phyloP scores from a whole-genome alignment of 768 basidiomycete species.

The Mycena polygramma region DNA sequence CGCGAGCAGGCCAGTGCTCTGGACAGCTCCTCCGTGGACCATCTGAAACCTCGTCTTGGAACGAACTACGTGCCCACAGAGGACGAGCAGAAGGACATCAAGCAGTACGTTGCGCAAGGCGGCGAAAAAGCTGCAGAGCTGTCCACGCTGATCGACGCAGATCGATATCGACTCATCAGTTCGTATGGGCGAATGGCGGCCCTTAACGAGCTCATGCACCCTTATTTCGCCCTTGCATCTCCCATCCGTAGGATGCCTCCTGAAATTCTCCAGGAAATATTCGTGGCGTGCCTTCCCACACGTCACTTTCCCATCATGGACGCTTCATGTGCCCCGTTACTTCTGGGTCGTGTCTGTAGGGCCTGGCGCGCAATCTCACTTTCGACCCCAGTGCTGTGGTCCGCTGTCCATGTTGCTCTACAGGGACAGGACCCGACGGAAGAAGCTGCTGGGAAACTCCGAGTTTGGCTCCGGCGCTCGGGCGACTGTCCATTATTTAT shows the following conservation, averaged over 20 bases:
- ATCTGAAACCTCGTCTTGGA: conserved; percentile 1
- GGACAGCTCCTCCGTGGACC: neutral
- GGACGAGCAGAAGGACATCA: neutral
- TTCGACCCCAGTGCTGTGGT: conserved; percentile 17
- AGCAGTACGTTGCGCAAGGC: neutral
- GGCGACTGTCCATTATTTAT: conserved; percentile 1
- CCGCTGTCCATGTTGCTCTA: conserved; percentile 6
- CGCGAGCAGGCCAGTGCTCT: neutral
- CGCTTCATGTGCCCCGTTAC: neutral
- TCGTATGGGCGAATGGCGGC: neutral
- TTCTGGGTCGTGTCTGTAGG: conserved; percentile 22
- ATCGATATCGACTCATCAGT: neutral
- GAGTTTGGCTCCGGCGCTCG: conserved; percentile 14
- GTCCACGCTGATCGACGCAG: neutral
- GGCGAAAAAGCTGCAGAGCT: neutral
- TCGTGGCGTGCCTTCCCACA: conserved; percentile 10
- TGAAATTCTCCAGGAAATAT: conserved; percentile 27
- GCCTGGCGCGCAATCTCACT: conserved; percentile 12
- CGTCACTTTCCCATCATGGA: conserved; percentile 20
- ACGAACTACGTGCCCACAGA: conserved; percentile 20
- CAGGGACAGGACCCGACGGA: neutral
- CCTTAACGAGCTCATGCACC: neutral
- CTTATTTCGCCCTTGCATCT: conserved; percentile 20
- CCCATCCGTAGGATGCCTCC: conserved; percentile 18
- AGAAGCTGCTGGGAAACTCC: neutral